Evolutionary conservation across 1,139 yeast species (phyloP), one percentile per base, ranked within the genome.

Genomic region (Geotrichum histeridarum): DNA sequence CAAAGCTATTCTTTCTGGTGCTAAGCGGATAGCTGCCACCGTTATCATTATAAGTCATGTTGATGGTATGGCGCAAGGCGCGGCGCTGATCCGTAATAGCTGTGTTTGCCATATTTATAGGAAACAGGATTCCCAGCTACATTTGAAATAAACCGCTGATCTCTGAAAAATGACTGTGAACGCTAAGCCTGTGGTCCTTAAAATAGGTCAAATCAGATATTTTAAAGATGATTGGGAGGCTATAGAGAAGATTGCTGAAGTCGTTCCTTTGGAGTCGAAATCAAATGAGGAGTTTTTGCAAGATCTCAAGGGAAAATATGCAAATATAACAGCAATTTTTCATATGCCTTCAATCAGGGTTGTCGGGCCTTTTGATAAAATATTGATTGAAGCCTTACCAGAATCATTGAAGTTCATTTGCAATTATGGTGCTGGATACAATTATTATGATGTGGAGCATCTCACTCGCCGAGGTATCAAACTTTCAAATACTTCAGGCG

Each of bases 401-500:
- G 59, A 74, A 0, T 67, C 82, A 0, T 77, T 91, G 30, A 80
- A 81, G 63, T 77, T 82, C 11, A 75, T 93, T 18, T 77, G 86
- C 62, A 95, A 89, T 70, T 77, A 81, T 63, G 97, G 98, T 54
- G 99, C 99, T 0, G 98, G 99, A 4, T 93, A 93, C 69, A 98
- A 93, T 67, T 57, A 64, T 42, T 71, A 82, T 51, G 82, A 81
- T 58, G 76, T 78, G 17, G 73, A 70, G 22, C 76, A 80, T 15
- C 76, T 79, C 61, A 73, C 78, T 12, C 71, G 69, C 15, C 70
- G 74, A 41, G 77, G 77, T 30, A 78, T 85, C 56, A 86, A 81
- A 67, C 70, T 84, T 14, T 79, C 86, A 12, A 83, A 85, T 66
- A 83, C 84, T 31, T 86, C 90, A 1, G 73, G 72, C 1, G 80